Conservation (phyloP, 2,329 filamentous ascomycete genomes). For the Hysterium pulicare region DNA sequence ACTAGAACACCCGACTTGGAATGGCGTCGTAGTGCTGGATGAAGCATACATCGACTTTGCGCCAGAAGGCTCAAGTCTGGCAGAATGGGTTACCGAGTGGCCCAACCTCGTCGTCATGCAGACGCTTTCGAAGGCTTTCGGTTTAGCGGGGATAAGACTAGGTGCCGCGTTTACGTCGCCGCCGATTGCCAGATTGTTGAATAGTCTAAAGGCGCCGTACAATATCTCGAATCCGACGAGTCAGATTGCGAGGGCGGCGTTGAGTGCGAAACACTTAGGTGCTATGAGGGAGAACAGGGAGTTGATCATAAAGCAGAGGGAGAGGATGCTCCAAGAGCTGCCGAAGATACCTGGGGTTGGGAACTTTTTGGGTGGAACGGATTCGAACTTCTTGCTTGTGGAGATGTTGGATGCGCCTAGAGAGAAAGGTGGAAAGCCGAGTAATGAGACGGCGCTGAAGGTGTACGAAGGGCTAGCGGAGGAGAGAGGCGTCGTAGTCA, state of each 20-base stretch:
- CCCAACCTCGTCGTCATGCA: constrained; percentile 98
- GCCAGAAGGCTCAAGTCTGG: constrained; percentile 71
- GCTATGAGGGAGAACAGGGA: constrained; percentile 69
- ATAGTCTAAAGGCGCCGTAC: constrained; percentile 93
- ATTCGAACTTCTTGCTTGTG: constrained; percentile 86
- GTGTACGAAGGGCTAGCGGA: constrained; percentile 86
- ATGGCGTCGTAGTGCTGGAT: constrained; percentile 88
- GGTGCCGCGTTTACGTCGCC: constrained; percentile 78
- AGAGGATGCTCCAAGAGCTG: constrained; percentile 70
- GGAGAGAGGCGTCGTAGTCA: constrained; percentile 81
- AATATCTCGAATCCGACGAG: constrained; percentile 89
- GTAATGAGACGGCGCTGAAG: constrained; percentile 72
- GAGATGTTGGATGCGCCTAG: constrained; percentile 70
- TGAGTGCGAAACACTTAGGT: constrained; percentile 63
- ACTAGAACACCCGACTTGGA: constrained; percentile 87
- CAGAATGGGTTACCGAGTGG: constrained; percentile 88
- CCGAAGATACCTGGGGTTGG: constrained; percentile 76
- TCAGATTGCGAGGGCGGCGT: constrained; percentile 70
- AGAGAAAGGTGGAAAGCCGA: constrained; percentile 62
- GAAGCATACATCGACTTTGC: constrained; percentile 98
- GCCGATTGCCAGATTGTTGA: constrained; percentile 74
- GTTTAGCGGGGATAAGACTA: constrained; percentile 86
- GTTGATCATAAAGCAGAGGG: constrained; percentile 71
- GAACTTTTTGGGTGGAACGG: constrained; percentile 71
- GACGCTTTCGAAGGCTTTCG: constrained; percentile 96